Conservation (phyloP, 23 red algal species). For the Gracilaria domingensis region DNA sequence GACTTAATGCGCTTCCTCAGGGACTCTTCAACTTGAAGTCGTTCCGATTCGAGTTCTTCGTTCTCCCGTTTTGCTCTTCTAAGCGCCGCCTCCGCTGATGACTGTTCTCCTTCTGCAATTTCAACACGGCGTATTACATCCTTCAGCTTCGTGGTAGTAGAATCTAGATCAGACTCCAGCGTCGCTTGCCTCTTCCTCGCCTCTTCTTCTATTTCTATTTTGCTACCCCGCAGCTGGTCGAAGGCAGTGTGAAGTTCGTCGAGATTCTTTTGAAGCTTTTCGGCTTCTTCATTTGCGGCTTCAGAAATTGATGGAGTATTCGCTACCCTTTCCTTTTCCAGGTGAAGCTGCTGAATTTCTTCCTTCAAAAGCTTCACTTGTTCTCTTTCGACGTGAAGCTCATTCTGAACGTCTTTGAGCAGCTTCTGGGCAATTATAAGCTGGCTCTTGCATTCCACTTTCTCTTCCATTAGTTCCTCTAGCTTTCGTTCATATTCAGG, state of each 20-base stretch:
- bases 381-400: conserved; percentile 24
- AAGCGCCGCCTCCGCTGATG: not conserved
- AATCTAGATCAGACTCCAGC: conserved; percentile 21
- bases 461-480: conserved; percentile 4
- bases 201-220: not conserved
- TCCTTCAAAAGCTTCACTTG: conserved; percentile 2
- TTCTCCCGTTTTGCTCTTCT: conserved; percentile 42
- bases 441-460: conserved; percentile 17
- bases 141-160: conserved; percentile 36
- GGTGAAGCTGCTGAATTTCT: conserved; percentile 1
- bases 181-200: conserved; percentile 17
- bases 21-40: conserved; percentile 15
- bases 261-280: conserved; percentile 22
- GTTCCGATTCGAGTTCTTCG: conserved; percentile 29
- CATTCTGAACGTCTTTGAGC: conserved; percentile 29
- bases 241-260: not conserved
- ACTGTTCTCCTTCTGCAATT: conserved; percentile 31
- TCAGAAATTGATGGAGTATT: not conserved
- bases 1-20: conserved; percentile 11
- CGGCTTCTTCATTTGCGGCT: conserved; percentile 24
- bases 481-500: not conserved
- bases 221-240: not conserved
- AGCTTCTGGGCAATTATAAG: not conserved
- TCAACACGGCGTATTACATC: conserved; percentile 37
- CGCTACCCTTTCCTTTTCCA: not conserved